Base-by-base conservation (phyloP, 1,284 basidiomycete species). In the Thelephora terrestris region DNA sequence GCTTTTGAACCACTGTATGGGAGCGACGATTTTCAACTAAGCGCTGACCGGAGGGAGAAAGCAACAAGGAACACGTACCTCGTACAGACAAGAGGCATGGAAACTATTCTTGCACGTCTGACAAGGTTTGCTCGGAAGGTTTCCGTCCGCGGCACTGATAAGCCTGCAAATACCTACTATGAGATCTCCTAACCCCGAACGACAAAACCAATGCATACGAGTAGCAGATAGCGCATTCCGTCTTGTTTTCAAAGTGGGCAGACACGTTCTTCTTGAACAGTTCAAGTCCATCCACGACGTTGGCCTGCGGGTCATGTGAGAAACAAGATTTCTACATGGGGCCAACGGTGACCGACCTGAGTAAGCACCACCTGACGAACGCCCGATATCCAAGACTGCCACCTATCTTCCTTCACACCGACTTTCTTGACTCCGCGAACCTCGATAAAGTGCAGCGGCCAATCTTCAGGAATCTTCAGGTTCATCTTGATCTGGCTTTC, bases 61-160 rank as follows among this genome's bases (percentile, higher is more conserved):
- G 6, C 47, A 46, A 20, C 20, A 42, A 34, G 16, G 51, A 21
- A 23, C 4, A 56, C 71, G 45, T 42, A 81, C 86, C 75, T 94
- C 95, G 72, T 85, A 96, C 52, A 96, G 66, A 68, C 94, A 97
- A 27, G 78, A 81, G 0, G 91, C 83, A 64, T 99, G 96, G 78
- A 98, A 99, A 43, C 84, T 75, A 67, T 98, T 97, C 67, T 90
- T 92, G 71, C 94, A 97, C 2, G 89, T 98, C 64, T 81, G 84
- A 70, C 96, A 99, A 0, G 91, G 85, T 61, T 95, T 96, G 54
- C 81, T 84, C 1, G 96, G 95, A 32, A 99, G 71, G 49, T 78
- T 85, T 5, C 88, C 81, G 61, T 99, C 96, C 62, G 83, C 87
- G 24, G 93, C 82, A 53, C 85, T 90, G 61, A 99, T 95, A 60